Conservation (phyloP, 768 basidiomycete genomes). For the Mycena latifolia region DNA sequence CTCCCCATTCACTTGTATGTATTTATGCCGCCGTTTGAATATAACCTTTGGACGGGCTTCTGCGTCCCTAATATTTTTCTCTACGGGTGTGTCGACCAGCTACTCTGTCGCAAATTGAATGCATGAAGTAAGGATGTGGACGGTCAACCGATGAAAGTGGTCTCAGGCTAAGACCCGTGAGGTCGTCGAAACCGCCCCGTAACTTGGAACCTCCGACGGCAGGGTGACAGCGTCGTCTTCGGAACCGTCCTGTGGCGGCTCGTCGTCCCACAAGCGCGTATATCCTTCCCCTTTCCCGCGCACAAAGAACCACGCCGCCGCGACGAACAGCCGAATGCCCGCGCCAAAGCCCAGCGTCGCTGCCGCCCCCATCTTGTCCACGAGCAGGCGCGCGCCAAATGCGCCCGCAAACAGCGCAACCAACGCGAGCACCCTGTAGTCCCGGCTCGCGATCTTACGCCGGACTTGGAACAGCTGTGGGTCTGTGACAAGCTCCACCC, state of each 20-base stretch:
- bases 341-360: slow-evolving; percentile 75
- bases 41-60: no score
- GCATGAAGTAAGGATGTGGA: no score
- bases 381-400: slow-evolving; percentile 69
- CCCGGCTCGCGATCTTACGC: slow-evolving; percentile 66
- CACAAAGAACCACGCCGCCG: slow-evolving; percentile 75
- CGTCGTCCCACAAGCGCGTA: slow-evolving; percentile 12
- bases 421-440: slow-evolving; percentile 78
- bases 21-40: not conserved
- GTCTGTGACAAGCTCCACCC: slow-evolving; percentile 90
- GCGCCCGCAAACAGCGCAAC: slow-evolving; percentile 79
- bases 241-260: slow-evolving; percentile 1
- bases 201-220: slow-evolving; percentile 6
- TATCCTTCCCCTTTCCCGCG: slow-evolving; percentile 51
- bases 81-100: no score
- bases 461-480: slow-evolving; percentile 75
- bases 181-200: slow-evolving; percentile 6
- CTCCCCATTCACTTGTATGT: slow-evolving; percentile 2
- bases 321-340: slow-evolving; percentile 70
- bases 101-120: no score
- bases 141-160: no score
- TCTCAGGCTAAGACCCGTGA: no score
- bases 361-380: slow-evolving; percentile 69
- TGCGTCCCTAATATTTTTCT: no score
- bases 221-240: not conserved